These are phyloP conservation scores for Blastocystis sp. DNA, from an alignment of 352 stramenopile species.

Conservation along the genomic window DNA sequence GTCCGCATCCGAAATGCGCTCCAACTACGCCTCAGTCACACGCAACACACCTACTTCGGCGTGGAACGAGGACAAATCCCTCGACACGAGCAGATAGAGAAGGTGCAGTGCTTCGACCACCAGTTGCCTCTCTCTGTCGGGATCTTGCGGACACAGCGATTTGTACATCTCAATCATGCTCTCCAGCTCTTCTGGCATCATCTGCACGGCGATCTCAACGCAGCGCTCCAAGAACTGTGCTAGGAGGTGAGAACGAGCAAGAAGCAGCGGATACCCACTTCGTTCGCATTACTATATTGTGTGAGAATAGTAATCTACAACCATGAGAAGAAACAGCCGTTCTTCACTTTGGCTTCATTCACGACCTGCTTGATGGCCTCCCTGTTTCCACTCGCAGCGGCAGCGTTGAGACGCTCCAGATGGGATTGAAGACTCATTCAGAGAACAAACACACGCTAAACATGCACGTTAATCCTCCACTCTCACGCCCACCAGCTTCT, in stretches of 20 bases:
- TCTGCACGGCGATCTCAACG: slow-evolving; percentile 1
- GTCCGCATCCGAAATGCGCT: not conserved
- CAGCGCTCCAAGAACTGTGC: slow-evolving; percentile 30
- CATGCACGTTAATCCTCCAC: too few relatives aligned
- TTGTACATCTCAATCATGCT: slow-evolving; percentile 42
- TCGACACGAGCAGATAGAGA: slow-evolving; percentile 32
- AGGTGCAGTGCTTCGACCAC: slow-evolving; percentile 30
- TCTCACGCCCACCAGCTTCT: too few relatives aligned
- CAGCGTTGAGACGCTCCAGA: slow-evolving; percentile 10
- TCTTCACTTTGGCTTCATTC: slow-evolving; percentile 49
- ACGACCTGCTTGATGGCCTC: slow-evolving; percentile 13
- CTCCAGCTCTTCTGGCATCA: not conserved
- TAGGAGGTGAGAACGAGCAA: not conserved
- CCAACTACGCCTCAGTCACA: not conserved
- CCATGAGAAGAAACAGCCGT: not conserved
- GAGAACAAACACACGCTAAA: too few relatives aligned
- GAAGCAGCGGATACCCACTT: not conserved
- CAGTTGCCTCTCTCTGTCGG: slow-evolving; percentile 19
- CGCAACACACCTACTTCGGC: not conserved
- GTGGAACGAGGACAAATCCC: slow-evolving; percentile 13
- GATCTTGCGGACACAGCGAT: slow-evolving; percentile 27
- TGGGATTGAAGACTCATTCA: not conserved
- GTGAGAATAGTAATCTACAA: slow-evolving; percentile 2
- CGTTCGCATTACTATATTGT: not conserved
- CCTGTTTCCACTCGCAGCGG: too few relatives aligned